Evolutionary conservation across 2,329 filamentous ascomycete species (phyloP), one percentile per base, ranked within the genome.

Genomic region (Aspergillus terreus): DNA sequence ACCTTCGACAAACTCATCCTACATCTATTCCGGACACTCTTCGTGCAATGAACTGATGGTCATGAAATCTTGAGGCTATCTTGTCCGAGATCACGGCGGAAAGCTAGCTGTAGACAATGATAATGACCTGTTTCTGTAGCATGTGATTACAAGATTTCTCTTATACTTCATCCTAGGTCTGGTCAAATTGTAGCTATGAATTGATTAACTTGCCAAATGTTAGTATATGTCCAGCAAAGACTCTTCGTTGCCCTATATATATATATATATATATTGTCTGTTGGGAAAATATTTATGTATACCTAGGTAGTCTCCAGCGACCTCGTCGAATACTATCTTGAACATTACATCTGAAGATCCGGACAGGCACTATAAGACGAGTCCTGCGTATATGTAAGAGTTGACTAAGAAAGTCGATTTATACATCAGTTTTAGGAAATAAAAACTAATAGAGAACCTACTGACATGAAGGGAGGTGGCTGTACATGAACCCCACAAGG

Each of bases 91-190:
- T 56, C 23, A 33, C 38, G 47, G 49, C 51, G 44, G 44, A 54
- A 47, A 48, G 50, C 52, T 46, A 44, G 44, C 35, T 55, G 52
- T 58, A 47, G 42, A 53, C 46, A 58, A 53, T 50, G 52, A 58
- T 53, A 36, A 56, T 50, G 51, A 56, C 51, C 43, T 52, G 38
- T 53, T 43, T 49, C 40, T 38, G 36, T 44, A 38, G 15, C 35
- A 38, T 38, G 35, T 11, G 14, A 15, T n/a, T 38, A 10, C 35
- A 6, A 6, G 6, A 11, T 7, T 6, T 38, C 33, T 36, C 35
- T 38, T 38, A 10, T n/a, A 7, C 35, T 38, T 38, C 7, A 11
- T 30, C 27, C 12, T 38, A 38, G 35, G 35, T 38, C 10, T 30
- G 7, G 10, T 30, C 3, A 9, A 30, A 30, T 11, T 30, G 27